Conservation (phyloP, 352 stramenopile species). For the Globisporangium viniferum region DNA sequence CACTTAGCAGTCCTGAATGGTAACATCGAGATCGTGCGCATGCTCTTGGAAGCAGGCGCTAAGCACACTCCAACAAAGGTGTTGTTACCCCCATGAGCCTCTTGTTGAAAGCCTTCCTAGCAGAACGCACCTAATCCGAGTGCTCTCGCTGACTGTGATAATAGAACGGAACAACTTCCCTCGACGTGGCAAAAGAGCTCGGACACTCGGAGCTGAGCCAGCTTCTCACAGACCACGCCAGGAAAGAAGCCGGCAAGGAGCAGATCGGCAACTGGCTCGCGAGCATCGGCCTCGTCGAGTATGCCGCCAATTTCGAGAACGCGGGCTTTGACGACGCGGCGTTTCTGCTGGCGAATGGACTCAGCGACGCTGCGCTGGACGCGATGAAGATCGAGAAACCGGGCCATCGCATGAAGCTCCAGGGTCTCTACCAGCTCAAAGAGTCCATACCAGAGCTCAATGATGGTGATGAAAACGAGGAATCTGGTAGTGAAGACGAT, state of each 20-base stretch:
- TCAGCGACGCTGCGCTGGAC: constrained; percentile 52
- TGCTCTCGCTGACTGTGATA: constrained; percentile 6
- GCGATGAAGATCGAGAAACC: constrained; percentile 62
- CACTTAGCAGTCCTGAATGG: constrained; percentile 64
- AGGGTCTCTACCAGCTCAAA: constrained; percentile 57
- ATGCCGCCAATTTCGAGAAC: constrained; percentile 38
- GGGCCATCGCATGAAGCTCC: constrained; percentile 68
- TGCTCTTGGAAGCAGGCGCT: constrained; percentile 36
- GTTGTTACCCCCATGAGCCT: background rate
- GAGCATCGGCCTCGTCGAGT: constrained; percentile 69
- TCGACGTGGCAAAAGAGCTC: constrained; percentile 50
- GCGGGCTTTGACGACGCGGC: constrained; percentile 66
- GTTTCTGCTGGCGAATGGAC: constrained; percentile 47
- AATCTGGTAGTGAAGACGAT: background rate
- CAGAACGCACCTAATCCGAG: constrained; percentile 3
- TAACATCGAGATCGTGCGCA: constrained; percentile 39
- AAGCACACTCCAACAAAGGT: constrained; percentile 49
- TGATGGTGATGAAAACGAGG: constrained; percentile 25
- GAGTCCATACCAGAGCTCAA: constrained; percentile 35
- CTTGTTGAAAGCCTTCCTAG: background rate
- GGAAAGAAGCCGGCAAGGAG: constrained; percentile 25
- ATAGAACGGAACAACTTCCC: constrained; percentile 51
- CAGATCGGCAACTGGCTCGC: constrained; percentile 64
- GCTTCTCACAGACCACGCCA: constrained; percentile 34
- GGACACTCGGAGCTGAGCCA: constrained; percentile 29